Evolutionary conservation across 129 eudicot genomes (phyloP).

Genomic region (Heracleum sosnowskyi): DNA sequence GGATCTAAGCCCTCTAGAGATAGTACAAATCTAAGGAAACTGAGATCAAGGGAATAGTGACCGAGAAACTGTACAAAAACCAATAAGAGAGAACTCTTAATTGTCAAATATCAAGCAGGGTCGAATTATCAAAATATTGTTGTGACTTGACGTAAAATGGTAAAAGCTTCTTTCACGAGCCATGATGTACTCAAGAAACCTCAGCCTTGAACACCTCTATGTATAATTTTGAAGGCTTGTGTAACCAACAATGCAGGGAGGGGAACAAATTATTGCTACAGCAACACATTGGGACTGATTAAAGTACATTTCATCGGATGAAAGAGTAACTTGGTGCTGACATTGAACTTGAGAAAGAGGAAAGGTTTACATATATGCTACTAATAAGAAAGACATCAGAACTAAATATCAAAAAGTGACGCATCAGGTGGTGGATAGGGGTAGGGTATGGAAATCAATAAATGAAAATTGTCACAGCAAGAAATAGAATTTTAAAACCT

Average conservation of each 20-base stretch:
- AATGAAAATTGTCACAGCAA: slow-evolving; percentile 5
- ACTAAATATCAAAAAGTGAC: background rate
- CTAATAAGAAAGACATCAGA: background rate
- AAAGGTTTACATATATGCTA: background rate
- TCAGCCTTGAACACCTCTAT: background rate
- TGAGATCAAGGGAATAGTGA: background rate
- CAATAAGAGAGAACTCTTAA: background rate
- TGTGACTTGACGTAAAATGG: background rate
- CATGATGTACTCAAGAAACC: background rate
- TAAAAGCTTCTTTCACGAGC: background rate
- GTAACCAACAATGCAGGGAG: background rate
- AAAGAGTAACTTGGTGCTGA: background rate
- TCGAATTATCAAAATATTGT: background rate
- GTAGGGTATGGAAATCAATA: background rate
- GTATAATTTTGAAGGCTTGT: background rate
- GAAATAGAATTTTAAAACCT: slow-evolving; percentile 38
- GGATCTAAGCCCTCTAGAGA: background rate
- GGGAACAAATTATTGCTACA: background rate
- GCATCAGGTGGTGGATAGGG: background rate
- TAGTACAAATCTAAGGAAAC: background rate
- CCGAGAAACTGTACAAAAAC: background rate
- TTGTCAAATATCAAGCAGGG: background rate
- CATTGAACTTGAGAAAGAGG: background rate
- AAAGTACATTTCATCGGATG: background rate
- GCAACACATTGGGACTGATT: background rate